Conservation (phyloP, 768 basidiomycete species). For the Chalciporus piperatus region DNA sequence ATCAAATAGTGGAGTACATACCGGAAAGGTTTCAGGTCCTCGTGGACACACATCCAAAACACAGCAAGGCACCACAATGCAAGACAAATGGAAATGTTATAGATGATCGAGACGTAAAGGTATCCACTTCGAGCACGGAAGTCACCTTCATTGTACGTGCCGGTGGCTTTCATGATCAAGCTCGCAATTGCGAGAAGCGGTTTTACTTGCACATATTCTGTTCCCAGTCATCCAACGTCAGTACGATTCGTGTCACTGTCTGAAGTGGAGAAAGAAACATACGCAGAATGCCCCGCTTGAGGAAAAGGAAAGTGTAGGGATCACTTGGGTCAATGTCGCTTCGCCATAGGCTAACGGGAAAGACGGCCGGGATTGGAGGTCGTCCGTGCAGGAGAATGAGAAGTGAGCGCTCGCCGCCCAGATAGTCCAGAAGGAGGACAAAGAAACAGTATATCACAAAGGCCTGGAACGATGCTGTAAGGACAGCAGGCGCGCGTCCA, state of each 20-base stretch:
- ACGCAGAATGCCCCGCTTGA: slow-evolving; percentile 97
- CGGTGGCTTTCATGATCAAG: slow-evolving; percentile 79
- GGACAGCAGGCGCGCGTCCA: not conserved
- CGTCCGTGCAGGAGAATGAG: slow-evolving; percentile 91
- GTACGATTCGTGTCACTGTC: not conserved
- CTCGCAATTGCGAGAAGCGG: slow-evolving; percentile 84
- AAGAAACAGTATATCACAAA: slow-evolving; percentile 96
- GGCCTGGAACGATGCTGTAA: slow-evolving; percentile 46
- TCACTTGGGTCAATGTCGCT: slow-evolving; percentile 91
- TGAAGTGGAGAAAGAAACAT: slow-evolving; percentile 11
- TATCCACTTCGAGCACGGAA: slow-evolving; percentile 86
- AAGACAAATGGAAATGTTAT: slow-evolving; percentile 78
- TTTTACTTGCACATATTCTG: slow-evolving; percentile 98
- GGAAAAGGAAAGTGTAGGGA: slow-evolving; percentile 88
- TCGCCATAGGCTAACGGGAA: slow-evolving; percentile 81
- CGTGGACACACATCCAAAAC: slow-evolving; percentile 92
- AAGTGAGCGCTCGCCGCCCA: slow-evolving; percentile 91
- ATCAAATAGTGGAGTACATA: slow-evolving; percentile 28
- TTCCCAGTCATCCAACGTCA: not conserved
- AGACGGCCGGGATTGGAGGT: slow-evolving; percentile 81
- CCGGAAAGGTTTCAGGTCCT: slow-evolving; percentile 89
- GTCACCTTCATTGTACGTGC: slow-evolving; percentile 88
- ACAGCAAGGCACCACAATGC: slow-evolving; percentile 89
- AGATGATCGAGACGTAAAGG: slow-evolving; percentile 84
- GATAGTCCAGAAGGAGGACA: slow-evolving; percentile 72